These are phyloP conservation scores for Capronia epimyces DNA, from an alignment of 2,329 filamentous ascomycete genomes.

Conservation along the genomic window DNA sequence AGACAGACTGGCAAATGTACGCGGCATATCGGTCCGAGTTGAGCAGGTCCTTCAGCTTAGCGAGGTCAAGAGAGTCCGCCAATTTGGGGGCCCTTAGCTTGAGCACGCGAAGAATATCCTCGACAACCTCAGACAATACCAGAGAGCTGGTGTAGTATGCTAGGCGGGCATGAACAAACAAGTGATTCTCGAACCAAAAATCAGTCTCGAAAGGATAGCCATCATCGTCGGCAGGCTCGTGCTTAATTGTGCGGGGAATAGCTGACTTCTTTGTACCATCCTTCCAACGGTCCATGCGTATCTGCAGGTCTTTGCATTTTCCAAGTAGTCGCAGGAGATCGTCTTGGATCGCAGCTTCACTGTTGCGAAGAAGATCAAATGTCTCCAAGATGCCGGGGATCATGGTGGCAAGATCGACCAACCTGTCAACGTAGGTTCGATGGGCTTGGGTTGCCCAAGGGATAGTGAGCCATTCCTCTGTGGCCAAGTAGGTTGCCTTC, in stretches of 20 bases:
- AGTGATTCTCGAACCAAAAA: constrained; percentile 24
- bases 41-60: constrained; percentile 8
- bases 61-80: constrained; percentile 2
- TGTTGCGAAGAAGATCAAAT: constrained; percentile 28
- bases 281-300: constrained; percentile 18
- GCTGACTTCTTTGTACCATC: constrained; percentile 21
- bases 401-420: constrained; percentile 34
- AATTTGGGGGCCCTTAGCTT: constrained; percentile 7
- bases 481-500: constrained; percentile 32
- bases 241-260: constrained; percentile 14
- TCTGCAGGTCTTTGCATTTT: constrained; percentile 16
- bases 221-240: constrained; percentile 14
- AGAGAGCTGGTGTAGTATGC: constrained; percentile 23
- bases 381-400: constrained; percentile 33
- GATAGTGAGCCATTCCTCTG: constrained; percentile 34
- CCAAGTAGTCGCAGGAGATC: constrained; percentile 9
- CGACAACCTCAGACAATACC: constrained; percentile 15
- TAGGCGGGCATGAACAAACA: constrained; percentile 24
- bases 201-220: constrained; percentile 24
- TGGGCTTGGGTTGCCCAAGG: constrained; percentile 32
- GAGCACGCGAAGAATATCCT: constrained; percentile 17
- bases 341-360: constrained; percentile 3
- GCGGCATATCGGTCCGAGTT: constrained; percentile 14
- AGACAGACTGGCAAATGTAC: constrained; percentile 21
- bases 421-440: constrained; percentile 34